A percentile compares a stretch with the other conserved stretches of the same genome.
Evolutionary conservation across 2,329 filamentous ascomycete species (phyloP).

Genomic region (Fusarium hainanense): DNA sequence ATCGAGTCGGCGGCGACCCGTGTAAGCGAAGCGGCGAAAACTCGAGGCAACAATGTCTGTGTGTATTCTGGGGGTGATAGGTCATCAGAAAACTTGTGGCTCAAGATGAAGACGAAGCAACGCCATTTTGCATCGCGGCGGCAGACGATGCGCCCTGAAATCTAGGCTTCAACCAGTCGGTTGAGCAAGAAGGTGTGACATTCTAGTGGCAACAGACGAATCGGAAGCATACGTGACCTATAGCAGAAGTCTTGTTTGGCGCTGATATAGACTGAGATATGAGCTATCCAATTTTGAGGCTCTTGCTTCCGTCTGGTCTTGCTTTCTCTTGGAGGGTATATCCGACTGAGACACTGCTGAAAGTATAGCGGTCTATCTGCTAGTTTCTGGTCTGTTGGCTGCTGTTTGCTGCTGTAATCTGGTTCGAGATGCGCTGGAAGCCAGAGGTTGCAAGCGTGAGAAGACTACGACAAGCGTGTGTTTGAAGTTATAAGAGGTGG

Average conservation of each 20-base stretch:
- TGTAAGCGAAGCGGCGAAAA: conserved; percentile 22
- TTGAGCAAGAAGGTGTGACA: conserved; percentile 18
- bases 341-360: conserved; percentile 4
- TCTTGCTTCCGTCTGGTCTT: conserved; percentile 9
- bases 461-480: conserved; percentile 40
- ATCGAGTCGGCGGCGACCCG: conserved; percentile 1
- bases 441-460: conserved; percentile 24
- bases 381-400: conserved; percentile 19
- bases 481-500: conserved; percentile 45
- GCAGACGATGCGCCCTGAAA: conserved; percentile 19
- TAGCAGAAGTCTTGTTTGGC: conserved; percentile 17
- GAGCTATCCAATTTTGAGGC: conserved; percentile 22
- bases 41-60: conserved; percentile 1
- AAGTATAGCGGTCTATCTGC: conserved; percentile 6
- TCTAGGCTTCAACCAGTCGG: conserved; percentile 19
- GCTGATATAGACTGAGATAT: conserved; percentile 33
- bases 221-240: conserved; percentile 18
- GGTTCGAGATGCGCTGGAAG: conserved; percentile 20
- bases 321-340: conserved; percentile 38
- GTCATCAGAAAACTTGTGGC: conserved; percentile 14
- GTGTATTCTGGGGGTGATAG: conserved; percentile 17
- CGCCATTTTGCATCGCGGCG: conserved; percentile 34
- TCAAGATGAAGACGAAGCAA: conserved; percentile 37
- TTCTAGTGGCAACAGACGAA: conserved; percentile 19
- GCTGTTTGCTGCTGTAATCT: conserved; percentile 19